Conservation (phyloP, 805 yeast genomes). For the Wickerhamiella allomyrinae region DNA sequence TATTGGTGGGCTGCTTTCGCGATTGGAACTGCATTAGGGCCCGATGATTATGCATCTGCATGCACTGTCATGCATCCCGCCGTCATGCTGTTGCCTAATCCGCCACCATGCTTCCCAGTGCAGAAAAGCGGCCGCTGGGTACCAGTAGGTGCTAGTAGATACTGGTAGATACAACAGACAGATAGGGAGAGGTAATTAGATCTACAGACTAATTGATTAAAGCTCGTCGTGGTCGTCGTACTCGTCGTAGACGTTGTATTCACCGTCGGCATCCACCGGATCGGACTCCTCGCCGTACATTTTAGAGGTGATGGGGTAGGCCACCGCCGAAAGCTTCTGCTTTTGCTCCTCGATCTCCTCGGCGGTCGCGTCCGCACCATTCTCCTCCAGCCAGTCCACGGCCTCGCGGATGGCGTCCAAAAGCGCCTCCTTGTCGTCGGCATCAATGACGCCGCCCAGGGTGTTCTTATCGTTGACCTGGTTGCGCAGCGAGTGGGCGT, state of each 20-base stretch:
- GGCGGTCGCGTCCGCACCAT: conserved; percentile 70
- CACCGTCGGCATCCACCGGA: conserved; percentile 35
- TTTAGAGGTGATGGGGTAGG: conserved; percentile 87
- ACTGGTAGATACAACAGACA: neutral
- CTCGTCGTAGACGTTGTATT: conserved; percentile 44
- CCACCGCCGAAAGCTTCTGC: conserved; percentile 64
- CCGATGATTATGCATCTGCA: too few species aligned
- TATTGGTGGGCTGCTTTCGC: too few species aligned
- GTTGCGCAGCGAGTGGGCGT: conserved; percentile 69
- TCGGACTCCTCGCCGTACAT: conserved; percentile 40
- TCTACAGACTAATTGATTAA: neutral
- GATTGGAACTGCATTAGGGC: too few species aligned
- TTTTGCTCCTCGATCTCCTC: conserved; percentile 91
- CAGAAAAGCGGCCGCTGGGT: too few species aligned
- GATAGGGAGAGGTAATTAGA: too few species aligned
- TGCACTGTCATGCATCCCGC: too few species aligned
- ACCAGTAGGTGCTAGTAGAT: too few species aligned
- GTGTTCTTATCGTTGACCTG: conserved; percentile 40
- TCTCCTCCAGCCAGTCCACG: conserved; percentile 76
- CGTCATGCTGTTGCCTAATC: too few species aligned
- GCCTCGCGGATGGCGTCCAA: conserved; percentile 79
- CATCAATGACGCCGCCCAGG: conserved; percentile 67
- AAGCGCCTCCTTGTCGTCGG: conserved; percentile 81
- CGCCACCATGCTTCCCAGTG: too few species aligned
- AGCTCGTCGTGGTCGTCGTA: conserved; percentile 19